Evolutionary conservation across 352 stramenopile genomes (phyloP).

Genomic region (Proteromonas lacertae): DNA sequence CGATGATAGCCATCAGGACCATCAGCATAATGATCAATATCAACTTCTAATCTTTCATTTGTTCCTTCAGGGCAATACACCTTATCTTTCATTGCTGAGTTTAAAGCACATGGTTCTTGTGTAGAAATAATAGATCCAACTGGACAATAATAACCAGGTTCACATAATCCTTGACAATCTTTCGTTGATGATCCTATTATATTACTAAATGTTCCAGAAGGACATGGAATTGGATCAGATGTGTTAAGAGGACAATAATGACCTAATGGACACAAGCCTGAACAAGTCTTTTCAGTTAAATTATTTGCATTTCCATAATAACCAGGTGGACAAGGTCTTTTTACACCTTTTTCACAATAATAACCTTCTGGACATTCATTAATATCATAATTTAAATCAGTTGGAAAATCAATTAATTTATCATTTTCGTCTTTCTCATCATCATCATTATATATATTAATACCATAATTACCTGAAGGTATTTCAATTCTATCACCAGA

Average conservation of each 20-base stretch:
- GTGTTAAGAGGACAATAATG: background rate
- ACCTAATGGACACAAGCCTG: conserved; percentile 9
- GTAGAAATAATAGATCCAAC: background rate
- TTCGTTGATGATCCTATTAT: background rate
- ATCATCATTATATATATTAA: background rate
- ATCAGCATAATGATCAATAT: too few species aligned
- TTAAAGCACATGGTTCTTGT: conserved; percentile 5
- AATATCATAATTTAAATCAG: background rate
- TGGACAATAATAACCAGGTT: conserved; percentile 13
- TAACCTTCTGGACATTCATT: background rate
- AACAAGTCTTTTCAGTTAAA: conserved; percentile 18
- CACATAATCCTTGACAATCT: too few species aligned
- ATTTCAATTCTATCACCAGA: conserved; percentile 3
- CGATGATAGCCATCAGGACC: too few species aligned
- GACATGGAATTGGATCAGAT: too few species aligned
- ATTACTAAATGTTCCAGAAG: background rate
- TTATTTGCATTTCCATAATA: conserved; percentile 32
- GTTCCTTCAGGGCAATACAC: too few species aligned
- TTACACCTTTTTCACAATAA: background rate
- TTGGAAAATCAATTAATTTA: background rate
- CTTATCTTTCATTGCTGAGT: too few species aligned
- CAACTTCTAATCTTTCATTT: too few species aligned
- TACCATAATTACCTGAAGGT: background rate
- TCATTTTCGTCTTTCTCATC: background rate
- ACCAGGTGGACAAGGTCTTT: conserved; percentile 5